Conservation (phyloP, 2,329 filamentous ascomycete genomes). For the Aspergillus sp. region DNA sequence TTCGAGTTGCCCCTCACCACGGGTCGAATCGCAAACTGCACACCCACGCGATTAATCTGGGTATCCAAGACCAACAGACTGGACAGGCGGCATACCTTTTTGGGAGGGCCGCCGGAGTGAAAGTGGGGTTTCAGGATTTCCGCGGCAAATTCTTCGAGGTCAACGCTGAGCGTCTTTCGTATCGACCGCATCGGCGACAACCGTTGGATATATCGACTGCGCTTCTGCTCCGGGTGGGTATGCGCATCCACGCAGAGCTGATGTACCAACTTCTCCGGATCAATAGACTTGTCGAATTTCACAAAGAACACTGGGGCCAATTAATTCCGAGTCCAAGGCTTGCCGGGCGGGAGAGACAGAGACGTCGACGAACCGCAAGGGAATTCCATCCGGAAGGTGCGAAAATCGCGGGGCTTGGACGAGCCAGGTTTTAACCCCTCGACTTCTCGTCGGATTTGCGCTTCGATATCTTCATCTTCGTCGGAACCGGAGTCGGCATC, state of each 20-base stretch:
- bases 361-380: conserved; percentile 39
- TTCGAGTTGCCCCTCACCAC: conserved; percentile 60
- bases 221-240: conserved; percentile 50
- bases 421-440: conserved; percentile 52
- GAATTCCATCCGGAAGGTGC: conserved; percentile 54
- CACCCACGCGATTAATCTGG: background rate
- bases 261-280: conserved; percentile 61
- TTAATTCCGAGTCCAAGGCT: conserved; percentile 22
- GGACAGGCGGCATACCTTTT: conserved; percentile 49
- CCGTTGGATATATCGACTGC: conserved; percentile 59
- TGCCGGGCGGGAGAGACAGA: conserved; percentile 43
- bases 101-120: conserved; percentile 50
- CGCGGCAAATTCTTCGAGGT: conserved; percentile 56
- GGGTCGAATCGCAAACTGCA: conserved; percentile 63
- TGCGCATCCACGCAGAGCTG: conserved; percentile 58
- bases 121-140: conserved; percentile 61
- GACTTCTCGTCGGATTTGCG: conserved; percentile 59
- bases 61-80: background rate
- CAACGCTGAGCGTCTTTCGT: conserved; percentile 58
- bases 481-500: conserved; percentile 29
- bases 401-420: conserved; percentile 48
- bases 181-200: conserved; percentile 60
- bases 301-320: conserved; percentile 47
- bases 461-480: conserved; percentile 58
- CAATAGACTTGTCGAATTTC: conserved; percentile 55